Evolutionary conservation across 257 asterid species (phyloP).

Genomic region (Thymus quinquecostatus): DNA sequence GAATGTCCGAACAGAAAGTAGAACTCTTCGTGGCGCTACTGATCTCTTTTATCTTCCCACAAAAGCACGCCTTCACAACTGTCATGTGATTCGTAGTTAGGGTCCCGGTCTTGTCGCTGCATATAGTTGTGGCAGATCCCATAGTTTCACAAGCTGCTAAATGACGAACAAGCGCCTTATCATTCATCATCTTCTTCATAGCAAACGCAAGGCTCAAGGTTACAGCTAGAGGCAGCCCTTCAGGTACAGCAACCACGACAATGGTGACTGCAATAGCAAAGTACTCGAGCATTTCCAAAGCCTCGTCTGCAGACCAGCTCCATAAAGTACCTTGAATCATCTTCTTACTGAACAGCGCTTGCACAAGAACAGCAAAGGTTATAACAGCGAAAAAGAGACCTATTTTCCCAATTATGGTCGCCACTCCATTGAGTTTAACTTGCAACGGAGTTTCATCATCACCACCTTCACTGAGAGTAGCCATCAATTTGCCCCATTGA

Average conservation of each 20-base stretch:
- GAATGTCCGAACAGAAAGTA: conserved; percentile 53
- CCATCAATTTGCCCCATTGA: conserved; percentile 94
- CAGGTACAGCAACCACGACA: conserved; percentile 97
- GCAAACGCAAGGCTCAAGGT: conserved; percentile 95
- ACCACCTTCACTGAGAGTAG: conserved; percentile 88
- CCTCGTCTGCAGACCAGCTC: conserved; percentile 81
- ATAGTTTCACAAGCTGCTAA: conserved; percentile 96
- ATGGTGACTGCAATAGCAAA: conserved; percentile 95
- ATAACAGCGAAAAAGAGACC: conserved; percentile 87
- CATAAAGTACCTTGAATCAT: conserved; percentile 51
- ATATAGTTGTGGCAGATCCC: conserved; percentile 95
- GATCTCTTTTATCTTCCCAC: conserved; percentile 54
- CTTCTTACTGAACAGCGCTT: conserved; percentile 68
- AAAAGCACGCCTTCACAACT: conserved; percentile 74
- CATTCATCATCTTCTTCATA: conserved; percentile 97
- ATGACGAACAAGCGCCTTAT: conserved; percentile 89
- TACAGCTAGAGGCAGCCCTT: conserved; percentile 93
- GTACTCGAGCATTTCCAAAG: conserved; percentile 78
- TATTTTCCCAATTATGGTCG: conserved; percentile 84
- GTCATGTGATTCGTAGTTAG: conserved; percentile 88
- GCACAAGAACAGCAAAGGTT: conserved; percentile 82
- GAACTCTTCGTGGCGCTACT: conserved; percentile 44
- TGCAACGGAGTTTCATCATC: conserved; percentile 95
- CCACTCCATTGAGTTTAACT: conserved; percentile 87
- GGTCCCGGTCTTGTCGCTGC: conserved; percentile 96